Conservation (phyloP, 2,329 filamentous ascomycete species). For the Scytalidium sp. region DNA sequence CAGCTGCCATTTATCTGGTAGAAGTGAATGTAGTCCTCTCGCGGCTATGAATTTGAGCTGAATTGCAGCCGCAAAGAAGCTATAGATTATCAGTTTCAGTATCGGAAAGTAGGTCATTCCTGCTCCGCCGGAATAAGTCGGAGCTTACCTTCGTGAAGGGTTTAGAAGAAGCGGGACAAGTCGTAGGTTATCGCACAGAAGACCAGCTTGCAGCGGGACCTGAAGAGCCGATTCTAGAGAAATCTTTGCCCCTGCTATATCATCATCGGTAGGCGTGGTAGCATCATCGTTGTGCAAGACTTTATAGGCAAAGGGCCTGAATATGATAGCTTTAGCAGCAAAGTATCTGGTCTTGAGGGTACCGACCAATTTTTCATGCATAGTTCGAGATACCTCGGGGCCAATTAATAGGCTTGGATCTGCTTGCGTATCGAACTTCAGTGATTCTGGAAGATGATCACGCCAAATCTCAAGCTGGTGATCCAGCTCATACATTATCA, state of each 20-base stretch:
- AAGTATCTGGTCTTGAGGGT: background rate
- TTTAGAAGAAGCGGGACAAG: background rate
- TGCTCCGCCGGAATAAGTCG: background rate
- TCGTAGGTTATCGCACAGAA: background rate
- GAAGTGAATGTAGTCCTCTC: background rate
- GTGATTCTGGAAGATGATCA: constrained; percentile 40
- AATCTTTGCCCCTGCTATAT: background rate
- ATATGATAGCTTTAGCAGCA: background rate
- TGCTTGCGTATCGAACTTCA: constrained; percentile 34
- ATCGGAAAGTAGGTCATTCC: too few species aligned
- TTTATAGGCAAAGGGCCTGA: background rate
- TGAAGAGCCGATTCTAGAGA: background rate
- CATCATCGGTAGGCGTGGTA: background rate
- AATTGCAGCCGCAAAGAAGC: background rate
- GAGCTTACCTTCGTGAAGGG: background rate
- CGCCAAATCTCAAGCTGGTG: constrained; percentile 49
- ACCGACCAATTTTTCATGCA: background rate
- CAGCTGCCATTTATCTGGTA: background rate
- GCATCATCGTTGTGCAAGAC: background rate
- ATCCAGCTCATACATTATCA: constrained; percentile 38
- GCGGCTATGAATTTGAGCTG: background rate
- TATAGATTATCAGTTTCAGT: background rate
- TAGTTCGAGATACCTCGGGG: background rate
- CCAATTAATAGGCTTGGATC: background rate
- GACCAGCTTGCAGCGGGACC: background rate